Evolutionary conservation across 768 basidiomycete genomes (phyloP).

Genomic region (Russula vinacea): DNA sequence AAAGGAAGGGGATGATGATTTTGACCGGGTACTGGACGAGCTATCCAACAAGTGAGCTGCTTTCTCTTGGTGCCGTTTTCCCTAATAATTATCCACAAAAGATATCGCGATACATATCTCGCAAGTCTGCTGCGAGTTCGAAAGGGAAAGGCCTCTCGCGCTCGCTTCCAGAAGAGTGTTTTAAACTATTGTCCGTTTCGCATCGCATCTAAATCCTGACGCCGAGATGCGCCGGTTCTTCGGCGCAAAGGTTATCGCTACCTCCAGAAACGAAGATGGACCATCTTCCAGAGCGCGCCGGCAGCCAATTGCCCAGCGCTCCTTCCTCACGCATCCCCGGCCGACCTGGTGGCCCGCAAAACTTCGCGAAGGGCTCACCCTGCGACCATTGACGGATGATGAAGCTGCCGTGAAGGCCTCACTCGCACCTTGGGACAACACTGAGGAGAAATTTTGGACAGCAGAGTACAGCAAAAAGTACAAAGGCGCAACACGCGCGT

Average conservation of each 20-base stretch:
- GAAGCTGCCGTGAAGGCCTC: slow-evolving; percentile 49
- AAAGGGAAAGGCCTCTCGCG: slow-evolving; percentile 31
- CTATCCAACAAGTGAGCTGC: slow-evolving; percentile 65
- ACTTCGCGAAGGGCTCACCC: slow-evolving; percentile 68
- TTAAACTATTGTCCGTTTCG: slow-evolving; percentile 70
- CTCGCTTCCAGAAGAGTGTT: slow-evolving; percentile 40
- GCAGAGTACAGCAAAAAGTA: slow-evolving; percentile 85
- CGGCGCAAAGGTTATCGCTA: slow-evolving; percentile 81
- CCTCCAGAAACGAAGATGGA: slow-evolving; percentile 45
- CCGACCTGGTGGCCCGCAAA: slow-evolving; percentile 70
- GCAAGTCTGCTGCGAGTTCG: not conserved
- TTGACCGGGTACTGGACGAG: slow-evolving; percentile 82
- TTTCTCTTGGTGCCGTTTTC: slow-evolving; percentile 7
- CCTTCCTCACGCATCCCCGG: slow-evolving; percentile 74
- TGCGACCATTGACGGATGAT: slow-evolving; percentile 52
- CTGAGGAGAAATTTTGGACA: slow-evolving; percentile 83
- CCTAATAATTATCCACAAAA: slow-evolving; percentile 28
- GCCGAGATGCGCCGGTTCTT: slow-evolving; percentile 93
- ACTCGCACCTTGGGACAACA: slow-evolving; percentile 40
- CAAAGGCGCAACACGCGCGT: slow-evolving; percentile 73
- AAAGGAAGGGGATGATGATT: slow-evolving; percentile 63
- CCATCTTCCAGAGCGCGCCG: slow-evolving; percentile 40
- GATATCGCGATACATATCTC: slow-evolving; percentile 54
- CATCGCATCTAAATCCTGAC: slow-evolving; percentile 79
- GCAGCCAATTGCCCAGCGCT: slow-evolving; percentile 50